Conservation (phyloP, 139 green algal genomes). For the Tetradesmus obliquus region DNA sequence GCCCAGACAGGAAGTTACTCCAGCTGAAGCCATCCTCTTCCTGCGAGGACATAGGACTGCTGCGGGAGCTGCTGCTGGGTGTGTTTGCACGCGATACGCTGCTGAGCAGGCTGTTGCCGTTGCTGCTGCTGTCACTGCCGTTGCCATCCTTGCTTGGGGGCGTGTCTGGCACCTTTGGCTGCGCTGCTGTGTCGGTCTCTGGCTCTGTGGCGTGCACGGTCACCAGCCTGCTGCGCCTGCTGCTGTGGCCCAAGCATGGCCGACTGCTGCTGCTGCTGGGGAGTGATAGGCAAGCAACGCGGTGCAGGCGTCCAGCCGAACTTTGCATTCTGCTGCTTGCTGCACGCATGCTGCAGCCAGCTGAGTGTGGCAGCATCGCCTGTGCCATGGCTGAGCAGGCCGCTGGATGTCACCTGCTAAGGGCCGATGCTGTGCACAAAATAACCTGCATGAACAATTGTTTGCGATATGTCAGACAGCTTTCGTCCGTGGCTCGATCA, state of each 20-base stretch:
- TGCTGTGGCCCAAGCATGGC: background rate
- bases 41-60: constrained; percentile 23
- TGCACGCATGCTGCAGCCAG: background rate
- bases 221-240: constrained; percentile 32
- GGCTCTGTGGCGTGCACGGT: constrained; percentile 24
- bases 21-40: constrained; percentile 68
- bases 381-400: background rate
- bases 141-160: constrained; percentile 20
- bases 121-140: background rate
- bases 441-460: too few relatives aligned
- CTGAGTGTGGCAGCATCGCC: background rate
- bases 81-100: background rate
- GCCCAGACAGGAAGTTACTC: constrained; percentile 71
- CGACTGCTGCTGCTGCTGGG: background rate
- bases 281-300: background rate
- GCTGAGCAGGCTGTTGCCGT: background rate
- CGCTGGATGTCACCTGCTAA: background rate
- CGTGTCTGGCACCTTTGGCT: constrained; percentile 37
- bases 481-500: background rate
- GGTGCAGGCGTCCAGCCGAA: background rate
- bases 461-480: too few relatives aligned
- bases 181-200: constrained; percentile 34
- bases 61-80: background rate
- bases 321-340: background rate
- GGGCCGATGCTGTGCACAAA: background rate